Evolutionary conservation across 176 grass and related monocot genomes (phyloP), one percentile per base, ranked within the genome.

Genomic region (Carex pumila): DNA sequence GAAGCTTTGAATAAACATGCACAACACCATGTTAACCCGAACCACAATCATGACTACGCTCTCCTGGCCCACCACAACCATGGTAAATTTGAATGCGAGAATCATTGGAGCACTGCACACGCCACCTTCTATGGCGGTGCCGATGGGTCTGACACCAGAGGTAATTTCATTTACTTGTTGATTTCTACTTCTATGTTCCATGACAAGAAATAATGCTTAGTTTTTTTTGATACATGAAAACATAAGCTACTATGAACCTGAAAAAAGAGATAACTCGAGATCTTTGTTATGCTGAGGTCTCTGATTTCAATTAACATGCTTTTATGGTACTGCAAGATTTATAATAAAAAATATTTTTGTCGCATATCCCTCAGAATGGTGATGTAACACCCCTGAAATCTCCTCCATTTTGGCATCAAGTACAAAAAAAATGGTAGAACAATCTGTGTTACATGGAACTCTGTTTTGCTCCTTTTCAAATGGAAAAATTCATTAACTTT

Each of bases 121-220:
- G 93, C 93, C 4, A 92, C 90, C 15, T 94, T 94, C 86, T 94
- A 94, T 30, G 93, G 93, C 55, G 88, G 90, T 2, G 57, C 80
- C 4, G 90, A 94, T 65, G 90, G 93, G 30, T 92, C 90, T 14
- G 88, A 67, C 29, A 70, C 90, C 9, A 86, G 78, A 73, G 77
- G 85, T 87, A 72, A 52, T 79, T 79, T 79, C 9, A 81, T 30
- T 76, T 65, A 34, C 60, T 64, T 18, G 7, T 83, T 30, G 25
- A 7, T 86, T 86, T 80, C 64, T 79, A 10, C 7, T 19, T 61
- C 59, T 61, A 58, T 58, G 56, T 58, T 50, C 8, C 47, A 50
- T 11, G 47, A 50, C 10, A 50, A 50, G 47, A 50, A 47, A 50
- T 2, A 50, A 50, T 50, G 47, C 45, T 0, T 10, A 39, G 2